Conservation (phyloP, 73 alveolate genomes). For the Effrenium voratum region DNA sequence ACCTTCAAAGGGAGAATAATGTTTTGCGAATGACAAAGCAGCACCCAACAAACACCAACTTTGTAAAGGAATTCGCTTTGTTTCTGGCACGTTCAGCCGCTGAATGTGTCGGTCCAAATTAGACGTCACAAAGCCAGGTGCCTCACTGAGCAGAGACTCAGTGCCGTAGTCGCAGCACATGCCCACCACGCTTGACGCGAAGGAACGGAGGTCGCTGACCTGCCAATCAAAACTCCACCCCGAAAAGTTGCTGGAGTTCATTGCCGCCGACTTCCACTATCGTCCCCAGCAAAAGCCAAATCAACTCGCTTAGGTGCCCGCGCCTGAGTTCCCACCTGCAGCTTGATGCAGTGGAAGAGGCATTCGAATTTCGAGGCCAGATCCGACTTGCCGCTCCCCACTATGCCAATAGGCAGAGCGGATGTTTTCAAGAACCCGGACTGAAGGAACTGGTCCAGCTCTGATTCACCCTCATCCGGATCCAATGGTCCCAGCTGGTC, state of each 20-base stretch:
- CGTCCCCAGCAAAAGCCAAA: background rate
- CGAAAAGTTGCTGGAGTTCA: background rate
- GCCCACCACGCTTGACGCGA: background rate
- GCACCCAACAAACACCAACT: background rate
- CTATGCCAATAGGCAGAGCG: background rate
- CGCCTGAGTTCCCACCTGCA: background rate
- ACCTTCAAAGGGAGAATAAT: background rate
- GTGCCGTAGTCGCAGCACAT: slow-evolving; percentile 33
- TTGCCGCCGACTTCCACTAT: background rate
- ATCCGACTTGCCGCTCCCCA: background rate
- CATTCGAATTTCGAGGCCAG: slow-evolving; percentile 5
- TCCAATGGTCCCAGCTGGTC: background rate
- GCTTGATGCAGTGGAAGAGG: background rate
- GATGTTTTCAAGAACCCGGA: background rate
- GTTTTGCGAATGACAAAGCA: no score
- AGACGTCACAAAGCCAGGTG: background rate
- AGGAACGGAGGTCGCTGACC: background rate
- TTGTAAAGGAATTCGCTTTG: background rate
- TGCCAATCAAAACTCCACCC: background rate
- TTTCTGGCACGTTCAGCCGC: background rate
- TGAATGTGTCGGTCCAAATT: background rate
- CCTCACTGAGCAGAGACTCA: slow-evolving; percentile 12
- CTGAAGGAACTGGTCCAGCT: background rate
- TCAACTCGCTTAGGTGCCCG: background rate
- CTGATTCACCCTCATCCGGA: background rate